These are phyloP conservation scores for Aulographum hederae DNA, from an alignment of 2,329 filamentous ascomycete genomes.

Conservation along the genomic window DNA sequence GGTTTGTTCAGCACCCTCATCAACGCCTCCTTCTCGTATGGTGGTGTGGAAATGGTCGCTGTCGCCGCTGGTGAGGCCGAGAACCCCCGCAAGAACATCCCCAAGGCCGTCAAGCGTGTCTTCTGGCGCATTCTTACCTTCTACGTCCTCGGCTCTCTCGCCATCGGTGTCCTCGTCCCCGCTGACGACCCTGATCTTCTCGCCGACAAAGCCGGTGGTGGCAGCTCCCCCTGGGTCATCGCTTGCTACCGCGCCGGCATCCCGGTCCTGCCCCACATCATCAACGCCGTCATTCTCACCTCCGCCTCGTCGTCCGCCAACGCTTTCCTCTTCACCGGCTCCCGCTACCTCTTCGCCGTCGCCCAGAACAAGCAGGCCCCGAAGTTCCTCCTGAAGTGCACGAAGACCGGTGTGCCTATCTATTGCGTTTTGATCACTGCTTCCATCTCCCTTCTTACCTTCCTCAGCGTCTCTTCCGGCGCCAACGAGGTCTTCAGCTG, in stretches of 20 bases:
- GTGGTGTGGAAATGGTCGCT: conserved; percentile 16
- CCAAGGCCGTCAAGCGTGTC: conserved; percentile 22
- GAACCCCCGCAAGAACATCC: conserved; percentile 27
- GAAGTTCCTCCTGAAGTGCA: conserved; percentile 29
- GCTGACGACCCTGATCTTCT: conserved; percentile 25
- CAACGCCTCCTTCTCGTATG: conserved; percentile 22
- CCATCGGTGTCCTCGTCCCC: conserved; percentile 42
- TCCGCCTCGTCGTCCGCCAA: conserved; percentile 40
- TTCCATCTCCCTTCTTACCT: conserved; percentile 41
- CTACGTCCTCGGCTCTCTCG: conserved; percentile 38
- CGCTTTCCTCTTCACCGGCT: conserved; percentile 39
- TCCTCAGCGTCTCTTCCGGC: conserved; percentile 46
- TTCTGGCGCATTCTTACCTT: conserved; percentile 31
- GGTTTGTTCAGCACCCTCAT: conserved; percentile 24
- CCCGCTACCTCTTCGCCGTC: conserved; percentile 30
- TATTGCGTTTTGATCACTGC: conserved; percentile 18
- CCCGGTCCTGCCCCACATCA: conserved; percentile 3
- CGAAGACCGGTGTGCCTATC: conserved; percentile 24
- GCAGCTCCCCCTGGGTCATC: conserved; percentile 6
- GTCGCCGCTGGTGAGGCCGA: conserved; percentile 18
- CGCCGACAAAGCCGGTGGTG: not conserved
- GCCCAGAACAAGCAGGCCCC: conserved; percentile 34
- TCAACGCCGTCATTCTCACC: conserved; percentile 6
- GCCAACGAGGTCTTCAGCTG: conserved; percentile 40
- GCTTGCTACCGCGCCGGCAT: conserved; percentile 3